These are phyloP conservation scores for Gastroboletus turbinatus DNA, from an alignment of 1,284 basidiomycete genomes.

Conservation along the genomic window DNA sequence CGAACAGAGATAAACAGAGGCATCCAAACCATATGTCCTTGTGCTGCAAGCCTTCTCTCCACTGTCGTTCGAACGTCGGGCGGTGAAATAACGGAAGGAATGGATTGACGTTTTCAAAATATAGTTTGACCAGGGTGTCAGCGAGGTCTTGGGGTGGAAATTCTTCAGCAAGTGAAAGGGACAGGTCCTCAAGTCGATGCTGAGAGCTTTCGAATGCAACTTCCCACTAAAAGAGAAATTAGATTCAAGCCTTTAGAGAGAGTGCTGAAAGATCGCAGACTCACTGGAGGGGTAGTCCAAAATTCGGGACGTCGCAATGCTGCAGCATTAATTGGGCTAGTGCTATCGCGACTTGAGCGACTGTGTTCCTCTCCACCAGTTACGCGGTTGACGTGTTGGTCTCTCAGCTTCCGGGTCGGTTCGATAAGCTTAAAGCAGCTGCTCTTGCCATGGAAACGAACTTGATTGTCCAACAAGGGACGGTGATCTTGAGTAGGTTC, in stretches of 20 bases:
- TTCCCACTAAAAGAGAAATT: slow-evolving; percentile 52
- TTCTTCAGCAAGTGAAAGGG: slow-evolving; percentile 40
- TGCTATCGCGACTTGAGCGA: slow-evolving; percentile 17
- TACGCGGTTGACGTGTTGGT: slow-evolving; percentile 42
- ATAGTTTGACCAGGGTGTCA: slow-evolving; percentile 58
- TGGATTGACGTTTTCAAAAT: slow-evolving; percentile 59
- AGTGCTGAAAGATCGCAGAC: slow-evolving; percentile 5
- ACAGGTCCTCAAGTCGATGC: slow-evolving; percentile 35
- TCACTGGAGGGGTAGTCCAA: slow-evolving; percentile 38
- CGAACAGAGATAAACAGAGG: slow-evolving; percentile 61
- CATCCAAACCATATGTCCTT: slow-evolving; percentile 57
- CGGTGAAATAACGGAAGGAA: slow-evolving; percentile 67
- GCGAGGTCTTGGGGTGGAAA: slow-evolving; percentile 63
- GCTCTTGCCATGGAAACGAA: slow-evolving; percentile 63
- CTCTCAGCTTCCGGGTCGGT: slow-evolving; percentile 50
- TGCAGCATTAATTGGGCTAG: slow-evolving; percentile 24
- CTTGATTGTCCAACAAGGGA: slow-evolving; percentile 34
- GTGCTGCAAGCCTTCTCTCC: slow-evolving; percentile 53
- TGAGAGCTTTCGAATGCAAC: slow-evolving; percentile 50
- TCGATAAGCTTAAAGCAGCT: slow-evolving; percentile 56
- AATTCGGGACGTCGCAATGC: slow-evolving; percentile 34
- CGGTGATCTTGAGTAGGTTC: slow-evolving; percentile 30
- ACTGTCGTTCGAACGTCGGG: slow-evolving; percentile 64
- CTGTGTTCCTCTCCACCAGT: slow-evolving; percentile 18
- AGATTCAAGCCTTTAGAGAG: slow-evolving; percentile 2